phyloP scores from a whole-genome alignment of 1,284 basidiomycete species.

The Limonomyces culmigenus region DNA sequence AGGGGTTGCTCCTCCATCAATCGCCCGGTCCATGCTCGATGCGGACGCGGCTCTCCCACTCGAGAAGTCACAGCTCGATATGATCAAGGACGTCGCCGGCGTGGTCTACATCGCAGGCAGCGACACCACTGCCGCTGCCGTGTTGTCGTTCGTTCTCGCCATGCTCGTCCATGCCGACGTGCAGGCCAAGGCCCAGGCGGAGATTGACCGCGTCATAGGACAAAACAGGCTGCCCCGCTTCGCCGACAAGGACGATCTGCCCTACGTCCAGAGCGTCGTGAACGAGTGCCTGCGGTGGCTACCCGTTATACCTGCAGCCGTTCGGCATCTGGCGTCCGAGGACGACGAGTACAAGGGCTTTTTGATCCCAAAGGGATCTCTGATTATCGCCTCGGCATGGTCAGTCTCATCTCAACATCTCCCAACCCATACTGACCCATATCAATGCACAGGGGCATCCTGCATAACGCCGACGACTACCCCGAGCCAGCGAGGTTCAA shows the following conservation, averaged over 20 bases:
- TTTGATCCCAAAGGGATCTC: no score
- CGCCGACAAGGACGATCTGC: slow-evolving; percentile 30
- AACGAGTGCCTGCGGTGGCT: slow-evolving; percentile 29
- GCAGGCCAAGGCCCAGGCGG: slow-evolving; percentile 30
- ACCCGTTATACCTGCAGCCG: background rate
- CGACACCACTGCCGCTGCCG: slow-evolving; percentile 1
- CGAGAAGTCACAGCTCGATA: no score
- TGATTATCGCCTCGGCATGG: no score
- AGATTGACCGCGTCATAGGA: slow-evolving; percentile 34
- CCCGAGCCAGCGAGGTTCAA: slow-evolving; percentile 24
- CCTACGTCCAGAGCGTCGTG: slow-evolving; percentile 33
- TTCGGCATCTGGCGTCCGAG: no score
- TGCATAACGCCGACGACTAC: slow-evolving; percentile 19
- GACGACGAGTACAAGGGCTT: no score
- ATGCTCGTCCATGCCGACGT: slow-evolving; percentile 33
- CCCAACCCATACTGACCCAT: background rate
- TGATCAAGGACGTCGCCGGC: no score
- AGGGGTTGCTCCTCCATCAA: no score
- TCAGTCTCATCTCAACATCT: no score
- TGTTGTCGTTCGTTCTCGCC: slow-evolving; percentile 23
- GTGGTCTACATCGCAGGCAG: slow-evolving; percentile 1
- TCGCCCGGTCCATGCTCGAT: no score
- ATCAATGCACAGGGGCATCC: no score
- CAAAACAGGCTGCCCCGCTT: slow-evolving; percentile 24
- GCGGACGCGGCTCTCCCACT: no score